Percentiles rank a stretch among this genome's conserved stretches.
phyloP scores from a whole-genome alignment of 2,329 filamentous ascomycete genomes.

The Penicillium sp. region DNA sequence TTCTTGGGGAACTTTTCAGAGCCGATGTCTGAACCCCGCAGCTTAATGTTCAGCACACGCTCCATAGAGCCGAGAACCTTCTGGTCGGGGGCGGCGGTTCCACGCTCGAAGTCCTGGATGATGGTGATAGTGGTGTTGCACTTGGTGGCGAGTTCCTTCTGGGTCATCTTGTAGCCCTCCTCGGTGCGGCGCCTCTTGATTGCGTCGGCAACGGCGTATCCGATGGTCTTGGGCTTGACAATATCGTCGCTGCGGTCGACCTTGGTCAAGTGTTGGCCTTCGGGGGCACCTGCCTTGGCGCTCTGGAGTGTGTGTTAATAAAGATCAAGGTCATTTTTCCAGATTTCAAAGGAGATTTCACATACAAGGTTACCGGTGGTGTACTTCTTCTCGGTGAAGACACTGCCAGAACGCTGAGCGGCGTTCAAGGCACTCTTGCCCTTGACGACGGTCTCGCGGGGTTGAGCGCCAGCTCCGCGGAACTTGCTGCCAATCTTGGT shows the following conservation, averaged over 20 bases:
- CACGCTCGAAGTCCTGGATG: constrained; percentile 82
- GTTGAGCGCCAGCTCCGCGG: constrained; percentile 57
- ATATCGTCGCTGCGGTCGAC: constrained; percentile 97
- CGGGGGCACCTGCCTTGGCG: constrained; percentile 50
- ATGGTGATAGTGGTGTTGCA: constrained; percentile 81
- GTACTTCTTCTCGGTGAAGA: constrained; percentile 93
- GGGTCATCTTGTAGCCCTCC: constrained; percentile 92
- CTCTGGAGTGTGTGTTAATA: constrained; percentile 37
- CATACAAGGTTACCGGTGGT: constrained; percentile 71
- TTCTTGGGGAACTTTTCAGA: constrained; percentile 78
- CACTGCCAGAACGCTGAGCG: constrained; percentile 72
- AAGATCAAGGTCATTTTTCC: neutral
- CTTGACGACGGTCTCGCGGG: constrained; percentile 84
- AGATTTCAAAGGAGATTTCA: neutral
- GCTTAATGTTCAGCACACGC: constrained; percentile 80
- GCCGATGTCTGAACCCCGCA: constrained; percentile 82
- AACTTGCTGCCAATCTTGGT: constrained; percentile 93
- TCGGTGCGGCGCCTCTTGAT: constrained; percentile 77
- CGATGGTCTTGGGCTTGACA: constrained; percentile 92
- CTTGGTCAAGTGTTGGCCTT: constrained; percentile 95
- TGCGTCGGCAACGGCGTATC: constrained; percentile 73
- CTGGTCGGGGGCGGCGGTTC: constrained; percentile 74
- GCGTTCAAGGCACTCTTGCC: constrained; percentile 84
- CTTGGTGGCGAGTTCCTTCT: constrained; percentile 81
- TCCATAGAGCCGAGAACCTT: constrained; percentile 77